phyloP scores from a whole-genome alignment of 352 stramenopile species.

The Phytophthora chlamydospora region DNA sequence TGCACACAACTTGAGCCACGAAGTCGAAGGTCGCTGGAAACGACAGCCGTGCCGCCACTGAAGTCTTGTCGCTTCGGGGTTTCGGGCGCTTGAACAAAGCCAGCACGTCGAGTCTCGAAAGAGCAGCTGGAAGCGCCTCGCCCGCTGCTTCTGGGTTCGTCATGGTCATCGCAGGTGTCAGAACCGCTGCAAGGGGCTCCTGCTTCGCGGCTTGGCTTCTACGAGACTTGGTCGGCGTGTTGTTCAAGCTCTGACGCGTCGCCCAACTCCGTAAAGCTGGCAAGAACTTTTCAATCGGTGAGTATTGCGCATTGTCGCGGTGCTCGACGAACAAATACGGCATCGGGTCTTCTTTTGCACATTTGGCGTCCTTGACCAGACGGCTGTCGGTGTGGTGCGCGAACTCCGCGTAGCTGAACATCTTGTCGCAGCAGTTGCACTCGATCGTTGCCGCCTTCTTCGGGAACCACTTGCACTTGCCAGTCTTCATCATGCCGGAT shows the following conservation, averaged over 20 bases:
- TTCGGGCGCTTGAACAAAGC: slow-evolving; percentile 36
- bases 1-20: slow-evolving; percentile 34
- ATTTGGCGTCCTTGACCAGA: slow-evolving; percentile 28
- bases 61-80: slow-evolving; percentile 15
- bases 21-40: slow-evolving; percentile 19
- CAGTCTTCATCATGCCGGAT: slow-evolving; percentile 28
- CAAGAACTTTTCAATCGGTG: slow-evolving; percentile 18
- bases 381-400: slow-evolving; percentile 31
- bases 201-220: slow-evolving; percentile 11
- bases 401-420: slow-evolving; percentile 16
- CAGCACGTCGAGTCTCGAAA: slow-evolving; percentile 20
- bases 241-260: slow-evolving; percentile 10
- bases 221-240: slow-evolving; percentile 13
- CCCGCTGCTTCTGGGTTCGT: background rate
- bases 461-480: slow-evolving; percentile 24
- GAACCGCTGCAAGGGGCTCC: background rate
- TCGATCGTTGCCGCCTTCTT: slow-evolving; percentile 18
- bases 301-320: slow-evolving; percentile 18
- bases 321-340: slow-evolving; percentile 38
- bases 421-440: slow-evolving; percentile 30
- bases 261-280: slow-evolving; percentile 18
- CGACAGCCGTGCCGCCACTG: slow-evolving; percentile 1
- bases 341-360: slow-evolving; percentile 22
- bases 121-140: background rate
- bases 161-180: background rate